Evolutionary conservation across 176 grass and related monocot species (phyloP).

Genomic region (Eragrostis curvula): DNA sequence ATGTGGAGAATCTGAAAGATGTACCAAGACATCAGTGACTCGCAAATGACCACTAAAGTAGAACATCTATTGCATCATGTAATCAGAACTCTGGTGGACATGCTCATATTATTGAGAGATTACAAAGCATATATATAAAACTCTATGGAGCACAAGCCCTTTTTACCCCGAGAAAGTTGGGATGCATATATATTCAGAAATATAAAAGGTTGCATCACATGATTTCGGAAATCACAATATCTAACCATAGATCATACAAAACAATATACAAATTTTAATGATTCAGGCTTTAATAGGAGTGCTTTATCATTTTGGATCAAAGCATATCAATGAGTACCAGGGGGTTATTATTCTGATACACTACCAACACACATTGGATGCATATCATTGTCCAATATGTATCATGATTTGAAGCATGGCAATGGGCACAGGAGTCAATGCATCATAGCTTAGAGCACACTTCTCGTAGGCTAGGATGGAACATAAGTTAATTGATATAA

Average conservation of each 20-base stretch:
- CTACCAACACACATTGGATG: not conserved
- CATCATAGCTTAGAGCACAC: not conserved
- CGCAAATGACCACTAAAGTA: not conserved
- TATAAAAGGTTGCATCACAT: not conserved
- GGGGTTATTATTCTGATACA: not conserved
- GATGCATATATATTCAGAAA: not conserved
- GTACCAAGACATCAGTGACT: constrained; percentile 27
- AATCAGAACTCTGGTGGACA: not conserved
- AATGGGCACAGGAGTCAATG: not conserved
- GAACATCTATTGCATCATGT: not conserved
- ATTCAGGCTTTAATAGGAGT: not conserved
- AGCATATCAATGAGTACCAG: not conserved
- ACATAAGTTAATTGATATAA: not conserved
- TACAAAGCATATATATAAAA: not conserved
- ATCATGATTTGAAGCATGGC: not conserved
- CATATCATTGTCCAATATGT: not conserved
- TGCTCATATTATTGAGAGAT: not conserved
- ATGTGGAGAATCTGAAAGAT: constrained; percentile 74
- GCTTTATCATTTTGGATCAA: not conserved
- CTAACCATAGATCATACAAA: not conserved
- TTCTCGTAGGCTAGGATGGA: not conserved
- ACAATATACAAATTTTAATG: no score
- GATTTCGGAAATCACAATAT: not conserved
- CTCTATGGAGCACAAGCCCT: not conserved
- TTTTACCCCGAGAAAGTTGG: not conserved